A percentile compares a stretch with the other conserved stretches of the same genome.
Evolutionary conservation across 2,329 filamentous ascomycete genomes (phyloP).

Genomic region (Neonectria punicea): DNA sequence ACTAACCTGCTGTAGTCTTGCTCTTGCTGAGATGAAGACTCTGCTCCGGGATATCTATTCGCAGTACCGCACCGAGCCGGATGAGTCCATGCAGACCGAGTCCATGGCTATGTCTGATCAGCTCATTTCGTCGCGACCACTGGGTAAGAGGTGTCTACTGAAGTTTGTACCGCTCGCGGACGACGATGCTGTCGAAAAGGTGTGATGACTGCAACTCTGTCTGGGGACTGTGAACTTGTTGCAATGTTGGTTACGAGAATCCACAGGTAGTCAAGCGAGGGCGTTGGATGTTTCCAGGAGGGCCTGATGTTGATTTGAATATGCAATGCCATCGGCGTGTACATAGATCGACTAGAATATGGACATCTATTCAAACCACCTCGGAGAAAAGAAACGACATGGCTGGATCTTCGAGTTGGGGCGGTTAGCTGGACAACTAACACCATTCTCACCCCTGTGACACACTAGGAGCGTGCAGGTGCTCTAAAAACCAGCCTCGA

Average conservation of each 20-base stretch:
- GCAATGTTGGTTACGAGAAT: background rate
- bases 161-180: conserved; percentile 53
- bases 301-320: background rate
- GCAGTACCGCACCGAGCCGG: conserved; percentile 64
- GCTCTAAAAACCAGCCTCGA: too few relatives aligned
- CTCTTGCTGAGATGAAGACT: conserved; percentile 75
- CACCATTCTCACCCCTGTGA: too few relatives aligned
- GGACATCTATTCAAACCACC: background rate
- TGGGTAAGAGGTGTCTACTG: conserved; percentile 68
- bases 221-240: background rate
- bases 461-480: too few relatives aligned
- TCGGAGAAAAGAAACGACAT: background rate
- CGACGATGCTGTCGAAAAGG: background rate
- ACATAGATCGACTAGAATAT: background rate
- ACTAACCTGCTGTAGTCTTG: conserved; percentile 54
- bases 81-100: conserved; percentile 62
- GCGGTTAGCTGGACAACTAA: too few relatives aligned
- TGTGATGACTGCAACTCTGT: background rate
- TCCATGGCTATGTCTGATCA: conserved; percentile 75
- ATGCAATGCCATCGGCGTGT: background rate
- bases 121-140: conserved; percentile 72
- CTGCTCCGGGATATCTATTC: conserved; percentile 72
- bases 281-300: background rate
- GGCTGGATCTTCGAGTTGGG: too few relatives aligned
- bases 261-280: background rate